Conservation (phyloP, 1,284 basidiomycete genomes). For the Neolentinus lepideus region DNA sequence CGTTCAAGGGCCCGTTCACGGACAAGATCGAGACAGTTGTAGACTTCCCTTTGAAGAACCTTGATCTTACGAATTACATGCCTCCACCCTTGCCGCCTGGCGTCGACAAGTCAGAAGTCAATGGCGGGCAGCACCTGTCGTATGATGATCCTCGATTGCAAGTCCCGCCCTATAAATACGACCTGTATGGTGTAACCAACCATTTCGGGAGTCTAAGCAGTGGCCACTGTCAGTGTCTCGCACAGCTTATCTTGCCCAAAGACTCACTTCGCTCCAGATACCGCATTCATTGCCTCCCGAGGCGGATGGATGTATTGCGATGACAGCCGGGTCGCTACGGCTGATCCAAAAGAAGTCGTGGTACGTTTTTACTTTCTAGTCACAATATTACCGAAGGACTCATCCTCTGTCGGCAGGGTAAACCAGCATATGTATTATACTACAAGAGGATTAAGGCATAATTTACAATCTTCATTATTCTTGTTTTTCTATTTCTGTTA, state of each 20-base stretch:
- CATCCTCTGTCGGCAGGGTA: conserved; percentile 44
- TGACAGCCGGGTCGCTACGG: conserved; percentile 70
- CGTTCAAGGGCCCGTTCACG: conserved; percentile 86
- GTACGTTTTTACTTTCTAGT: conserved; percentile 42
- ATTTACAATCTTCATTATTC: conserved; percentile 14
- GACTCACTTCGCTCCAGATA: conserved; percentile 44
- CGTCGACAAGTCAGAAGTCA: conserved; percentile 26
- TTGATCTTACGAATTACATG: conserved; percentile 92
- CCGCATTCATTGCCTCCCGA: conserved; percentile 75
- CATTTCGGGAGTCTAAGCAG: conserved; percentile 87
- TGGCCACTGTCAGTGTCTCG: conserved; percentile 78
- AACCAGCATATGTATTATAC: conserved; percentile 84
- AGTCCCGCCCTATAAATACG: conserved; percentile 80
- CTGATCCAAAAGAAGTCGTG: conserved; percentile 76
- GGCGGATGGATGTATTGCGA: conserved; percentile 85
- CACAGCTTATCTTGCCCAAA: not conserved
- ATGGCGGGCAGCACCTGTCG: conserved; percentile 32
- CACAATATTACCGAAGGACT: not conserved
- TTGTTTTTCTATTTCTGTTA: conserved; percentile 16
- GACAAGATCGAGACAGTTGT: conserved; percentile 92
- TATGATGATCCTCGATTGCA: conserved; percentile 74
- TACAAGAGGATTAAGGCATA: conserved; percentile 69
- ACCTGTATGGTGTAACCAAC: conserved; percentile 87
- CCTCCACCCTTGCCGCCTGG: conserved; percentile 72
- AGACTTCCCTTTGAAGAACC: conserved; percentile 76